Base-by-base conservation (phyloP, 257 asterid species). In the Osmanthus fragrans region DNA sequence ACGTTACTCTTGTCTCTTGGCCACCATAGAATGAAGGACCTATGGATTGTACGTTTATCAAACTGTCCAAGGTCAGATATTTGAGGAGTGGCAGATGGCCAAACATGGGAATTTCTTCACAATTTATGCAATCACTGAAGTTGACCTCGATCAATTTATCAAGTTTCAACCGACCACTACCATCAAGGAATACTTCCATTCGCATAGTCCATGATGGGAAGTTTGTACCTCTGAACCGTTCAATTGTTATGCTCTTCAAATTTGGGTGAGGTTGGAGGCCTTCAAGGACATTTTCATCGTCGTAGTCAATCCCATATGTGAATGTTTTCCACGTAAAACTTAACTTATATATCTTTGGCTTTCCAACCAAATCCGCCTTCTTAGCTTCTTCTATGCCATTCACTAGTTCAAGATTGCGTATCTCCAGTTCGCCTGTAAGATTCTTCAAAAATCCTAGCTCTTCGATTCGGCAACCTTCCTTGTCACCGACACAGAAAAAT, bases 211-310 rank as follows among this genome's bases (percentile, higher is more conserved):
- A 83, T 32, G 21, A 1, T 5, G 89, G 77, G 13, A 86, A 80
- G 16, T 47, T 49, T 7, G 3, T 47, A 23, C 85, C 83, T 30
- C 3, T 34, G 36, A 77, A 84, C 23, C 33, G 12, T 3, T 3
- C 1, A 11, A 77, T 60, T 1, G 16, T 25, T 11, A 86, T 63
- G 18, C 75, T 67, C 40, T 74, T 42, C 58, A 83, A 16, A 76
- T 83, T 83, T 6, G 73, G 80, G 33, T 78, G 84, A 33, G 87
- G 86, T 16, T 73, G 78, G 13, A 85, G 89, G 65, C 85, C 87
- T 60, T 80, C 82, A 65, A 85, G 70, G n/a, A 83, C 84, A 72
- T n/a, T 21, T 39, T 78, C 81, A 56, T 80, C 89, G 12, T 34
- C 25, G 16, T 4, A 18, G 16, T 12, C 42, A 68, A 4, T 5